A percentile compares a stretch with the other conserved stretches of the same genome.
Conservation (phyloP, 495 filamentous ascomycete genomes). For the Xylona heveae region DNA sequence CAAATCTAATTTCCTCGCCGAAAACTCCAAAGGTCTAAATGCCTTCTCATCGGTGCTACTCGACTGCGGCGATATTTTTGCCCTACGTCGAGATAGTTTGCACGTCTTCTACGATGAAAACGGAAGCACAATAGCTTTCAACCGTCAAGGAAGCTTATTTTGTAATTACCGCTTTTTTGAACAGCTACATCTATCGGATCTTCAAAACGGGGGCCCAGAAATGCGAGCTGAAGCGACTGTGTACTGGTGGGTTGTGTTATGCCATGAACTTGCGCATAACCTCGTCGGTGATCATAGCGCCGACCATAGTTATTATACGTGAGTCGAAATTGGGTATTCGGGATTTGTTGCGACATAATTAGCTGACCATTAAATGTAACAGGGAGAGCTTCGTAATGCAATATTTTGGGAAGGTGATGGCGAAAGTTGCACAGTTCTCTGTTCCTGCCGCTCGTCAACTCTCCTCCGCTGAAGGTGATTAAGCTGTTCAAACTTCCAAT, state of each 20-base stretch:
- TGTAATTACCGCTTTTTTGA: slow-evolving; percentile 83
- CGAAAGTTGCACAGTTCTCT: not conserved
- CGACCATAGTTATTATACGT: slow-evolving; percentile 74
- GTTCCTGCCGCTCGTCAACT: not conserved
- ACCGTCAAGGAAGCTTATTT: slow-evolving; percentile 64
- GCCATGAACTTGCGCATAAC: slow-evolving; percentile 91
- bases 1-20: slow-evolving; percentile 31
- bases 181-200: slow-evolving; percentile 40
- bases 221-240: slow-evolving; percentile 42
- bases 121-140: slow-evolving; percentile 82
- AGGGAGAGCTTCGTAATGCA: slow-evolving; percentile 1
- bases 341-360: not conserved
- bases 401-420: slow-evolving; percentile 2
- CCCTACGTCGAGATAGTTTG: slow-evolving; percentile 32
- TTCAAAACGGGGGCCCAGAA: slow-evolving; percentile 17
- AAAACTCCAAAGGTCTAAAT: slow-evolving; percentile 40
- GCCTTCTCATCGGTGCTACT: slow-evolving; percentile 48
- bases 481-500: not conserved
- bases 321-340: no score
- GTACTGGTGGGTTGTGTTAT: slow-evolving; percentile 85
- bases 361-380: not conserved
- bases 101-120: slow-evolving; percentile 75
- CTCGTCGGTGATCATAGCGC: slow-evolving; percentile 58
- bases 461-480: not conserved
- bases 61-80: slow-evolving; percentile 50